phyloP scores from a whole-genome alignment of 768 basidiomycete genomes.

The Panellus pusillus region DNA sequence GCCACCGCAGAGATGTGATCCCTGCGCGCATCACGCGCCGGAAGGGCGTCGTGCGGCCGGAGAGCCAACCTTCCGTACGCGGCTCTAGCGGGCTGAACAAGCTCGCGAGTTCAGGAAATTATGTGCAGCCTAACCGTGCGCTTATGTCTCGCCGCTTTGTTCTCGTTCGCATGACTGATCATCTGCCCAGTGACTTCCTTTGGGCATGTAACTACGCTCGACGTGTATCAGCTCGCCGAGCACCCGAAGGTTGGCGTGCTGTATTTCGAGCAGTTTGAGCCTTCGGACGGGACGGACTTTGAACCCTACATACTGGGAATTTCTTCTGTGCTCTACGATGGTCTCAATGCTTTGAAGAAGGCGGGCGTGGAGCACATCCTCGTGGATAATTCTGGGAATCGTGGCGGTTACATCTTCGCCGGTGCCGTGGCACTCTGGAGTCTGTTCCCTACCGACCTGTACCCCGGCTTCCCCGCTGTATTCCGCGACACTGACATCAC shows the following conservation, averaged over 20 bases:
- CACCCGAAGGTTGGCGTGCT: conserved; percentile 12
- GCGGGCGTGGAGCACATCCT: conserved; percentile 10
- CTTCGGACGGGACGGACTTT: conserved; percentile 6
- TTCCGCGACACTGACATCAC: conserved; percentile 1
- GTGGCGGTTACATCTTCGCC: conserved; percentile 11
- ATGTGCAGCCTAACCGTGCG: conserved; percentile 12
- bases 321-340: neutral
- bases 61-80: conserved; percentile 9
- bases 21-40: neutral
- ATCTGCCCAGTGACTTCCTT: conserved; percentile 3
- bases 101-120: neutral
- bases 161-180: neutral
- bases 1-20: neutral
- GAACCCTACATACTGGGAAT: conserved; percentile 3
- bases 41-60: conserved; percentile 13
- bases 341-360: neutral
- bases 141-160: neutral
- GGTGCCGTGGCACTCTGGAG: conserved; percentile 7
- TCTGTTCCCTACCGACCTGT: conserved; percentile 6
- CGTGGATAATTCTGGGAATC: conserved; percentile 11
- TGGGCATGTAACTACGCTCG: conserved; percentile 9
- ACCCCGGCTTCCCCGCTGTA: conserved; percentile 6
- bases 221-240: conserved; percentile 9
- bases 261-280: conserved; percentile 16
- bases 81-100: neutral